These are phyloP conservation scores for Fistulinella prunicolor DNA, from an alignment of 768 basidiomycete genomes.

Conservation along the genomic window DNA sequence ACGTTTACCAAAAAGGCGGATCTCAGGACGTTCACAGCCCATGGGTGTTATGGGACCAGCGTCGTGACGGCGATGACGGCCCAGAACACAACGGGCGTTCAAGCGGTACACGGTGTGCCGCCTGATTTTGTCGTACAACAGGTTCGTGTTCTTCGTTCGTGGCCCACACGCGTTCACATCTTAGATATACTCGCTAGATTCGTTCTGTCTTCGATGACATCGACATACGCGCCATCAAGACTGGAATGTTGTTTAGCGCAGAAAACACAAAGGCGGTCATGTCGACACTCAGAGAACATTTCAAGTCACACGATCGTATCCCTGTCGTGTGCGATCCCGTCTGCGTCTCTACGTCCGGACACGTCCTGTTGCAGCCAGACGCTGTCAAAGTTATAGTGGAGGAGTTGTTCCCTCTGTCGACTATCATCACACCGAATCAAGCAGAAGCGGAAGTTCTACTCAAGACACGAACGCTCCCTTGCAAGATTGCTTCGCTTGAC, in stretches of 20 bases:
- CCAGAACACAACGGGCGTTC: slow-evolving; percentile 85
- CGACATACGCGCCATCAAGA: slow-evolving; percentile 72
- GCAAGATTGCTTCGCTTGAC: slow-evolving; percentile 42
- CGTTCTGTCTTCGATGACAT: slow-evolving; percentile 70
- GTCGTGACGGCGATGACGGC: slow-evolving; percentile 85
- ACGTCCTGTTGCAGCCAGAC: slow-evolving; percentile 64
- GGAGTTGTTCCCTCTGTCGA: slow-evolving; percentile 68
- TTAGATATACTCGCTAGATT: slow-evolving; percentile 45
- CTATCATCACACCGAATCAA: slow-evolving; percentile 82
- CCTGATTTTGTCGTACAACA: slow-evolving; percentile 73
- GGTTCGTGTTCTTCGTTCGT: slow-evolving; percentile 37
- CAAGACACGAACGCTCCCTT: slow-evolving; percentile 30
- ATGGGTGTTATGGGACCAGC: slow-evolving; percentile 75
- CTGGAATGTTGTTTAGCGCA: slow-evolving; percentile 81
- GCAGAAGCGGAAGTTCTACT: slow-evolving; percentile 74
- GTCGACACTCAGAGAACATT: slow-evolving; percentile 44
- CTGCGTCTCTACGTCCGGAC: slow-evolving; percentile 87
- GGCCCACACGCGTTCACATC: not conserved
- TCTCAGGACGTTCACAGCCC: slow-evolving; percentile 78
- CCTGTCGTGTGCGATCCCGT: slow-evolving; percentile 86
- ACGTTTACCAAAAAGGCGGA: slow-evolving; percentile 58
- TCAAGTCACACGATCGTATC: slow-evolving; percentile 33
- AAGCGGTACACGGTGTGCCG: slow-evolving; percentile 65
- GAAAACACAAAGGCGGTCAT: slow-evolving; percentile 52
- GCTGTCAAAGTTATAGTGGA: slow-evolving; percentile 59